Percentiles rank a stretch among this genome's conserved stretches.
phyloP scores from a whole-genome alignment of 108 stramenopile species.

The Cyclotella cryptica region DNA sequence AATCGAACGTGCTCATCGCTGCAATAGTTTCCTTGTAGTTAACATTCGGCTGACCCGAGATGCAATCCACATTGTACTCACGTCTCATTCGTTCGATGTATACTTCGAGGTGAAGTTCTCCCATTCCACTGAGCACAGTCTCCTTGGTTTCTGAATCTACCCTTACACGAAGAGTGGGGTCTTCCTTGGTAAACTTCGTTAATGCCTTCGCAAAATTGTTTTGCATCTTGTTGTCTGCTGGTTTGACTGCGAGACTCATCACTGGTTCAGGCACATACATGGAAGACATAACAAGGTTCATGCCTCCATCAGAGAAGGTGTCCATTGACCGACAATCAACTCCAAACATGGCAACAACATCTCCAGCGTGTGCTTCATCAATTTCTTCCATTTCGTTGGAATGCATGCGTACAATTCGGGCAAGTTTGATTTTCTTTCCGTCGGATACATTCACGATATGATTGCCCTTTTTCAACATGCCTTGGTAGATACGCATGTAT shows the following conservation, averaged over 20 bases:
- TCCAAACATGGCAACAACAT: slow-evolving; percentile 99
- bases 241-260: slow-evolving; percentile 96
- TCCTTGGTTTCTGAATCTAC: slow-evolving; percentile 95
- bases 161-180: slow-evolving; percentile 96
- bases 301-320: slow-evolving; percentile 94
- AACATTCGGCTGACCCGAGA: slow-evolving; percentile 95
- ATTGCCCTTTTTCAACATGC: slow-evolving; percentile 90
- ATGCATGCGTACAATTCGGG: slow-evolving; percentile 99
- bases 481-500: slow-evolving; percentile 98
- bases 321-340: slow-evolving; percentile 99
- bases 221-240: slow-evolving; percentile 81
- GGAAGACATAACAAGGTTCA: slow-evolving; percentile 87
- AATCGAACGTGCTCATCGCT: slow-evolving; percentile 86
- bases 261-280: slow-evolving; percentile 99
- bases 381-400: slow-evolving; percentile 99
- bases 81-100: slow-evolving; percentile 99
- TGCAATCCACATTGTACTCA: slow-evolving; percentile 94
- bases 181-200: slow-evolving; percentile 97
- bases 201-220: slow-evolving; percentile 95
- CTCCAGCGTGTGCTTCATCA: slow-evolving; percentile 92
- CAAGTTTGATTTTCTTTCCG: slow-evolving; percentile 93
- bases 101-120: slow-evolving; percentile 99
- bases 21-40: slow-evolving; percentile 99
- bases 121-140: slow-evolving; percentile 99
- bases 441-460: slow-evolving; percentile 83